Conservation (phyloP, 192 early-diverging fungal species). For the Obelidium mucronatum region DNA sequence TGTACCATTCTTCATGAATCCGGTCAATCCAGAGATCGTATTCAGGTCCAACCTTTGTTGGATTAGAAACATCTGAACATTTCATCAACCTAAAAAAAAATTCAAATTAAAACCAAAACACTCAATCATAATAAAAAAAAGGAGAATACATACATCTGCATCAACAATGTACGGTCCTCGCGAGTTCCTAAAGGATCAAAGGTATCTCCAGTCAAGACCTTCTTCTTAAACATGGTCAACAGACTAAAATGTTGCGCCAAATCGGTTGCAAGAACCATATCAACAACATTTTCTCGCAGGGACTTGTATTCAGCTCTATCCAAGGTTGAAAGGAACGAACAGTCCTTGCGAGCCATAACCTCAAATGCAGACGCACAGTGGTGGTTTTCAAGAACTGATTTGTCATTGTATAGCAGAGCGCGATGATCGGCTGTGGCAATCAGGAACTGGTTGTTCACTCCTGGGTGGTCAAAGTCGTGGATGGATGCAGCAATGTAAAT, state of each 20-base stretch:
- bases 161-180: constrained; percentile 57
- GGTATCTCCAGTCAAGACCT: constrained; percentile 46
- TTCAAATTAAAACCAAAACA: neutral
- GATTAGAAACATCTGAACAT: constrained; percentile 67
- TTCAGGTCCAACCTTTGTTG: constrained; percentile 58
- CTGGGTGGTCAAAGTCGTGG: constrained; percentile 71
- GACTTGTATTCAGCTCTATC: constrained; percentile 45
- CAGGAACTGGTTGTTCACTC: constrained; percentile 63
- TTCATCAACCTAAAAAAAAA: constrained; percentile 55
- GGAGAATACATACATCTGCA: constrained; percentile 55
- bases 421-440: constrained; percentile 54
- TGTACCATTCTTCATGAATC: constrained; percentile 61
- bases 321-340: constrained; percentile 53
- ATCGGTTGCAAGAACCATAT: constrained; percentile 67
- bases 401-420: constrained; percentile 67
- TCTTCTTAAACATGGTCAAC: constrained; percentile 60
- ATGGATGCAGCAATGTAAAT: constrained; percentile 62
- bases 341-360: constrained; percentile 50
- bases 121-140: neutral
- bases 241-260: constrained; percentile 56
- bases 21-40: constrained; percentile 61
- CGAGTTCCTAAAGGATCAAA: constrained; percentile 54
- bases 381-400: constrained; percentile 66
- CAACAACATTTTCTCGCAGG: constrained; percentile 56
- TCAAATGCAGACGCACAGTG: constrained; percentile 65